A percentile compares a stretch with the other conserved stretches of the same genome.
phyloP scores from a whole-genome alignment of 805 yeast genomes.

The Ogataea populi-albae region DNA sequence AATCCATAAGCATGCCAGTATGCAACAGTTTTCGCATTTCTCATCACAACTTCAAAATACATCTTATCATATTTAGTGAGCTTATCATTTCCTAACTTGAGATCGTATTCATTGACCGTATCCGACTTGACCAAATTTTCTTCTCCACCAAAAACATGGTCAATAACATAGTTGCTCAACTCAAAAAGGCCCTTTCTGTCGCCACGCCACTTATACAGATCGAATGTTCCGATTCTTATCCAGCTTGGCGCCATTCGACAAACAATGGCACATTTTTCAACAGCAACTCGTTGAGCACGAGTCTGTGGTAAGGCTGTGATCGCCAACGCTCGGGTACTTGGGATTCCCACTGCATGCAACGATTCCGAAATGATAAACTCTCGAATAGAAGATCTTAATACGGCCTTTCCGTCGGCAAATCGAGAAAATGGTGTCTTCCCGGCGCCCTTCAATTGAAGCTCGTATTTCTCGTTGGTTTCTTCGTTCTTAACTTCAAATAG shows the following conservation, averaged over 20 bases:
- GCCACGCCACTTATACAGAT: conserved; percentile 70
- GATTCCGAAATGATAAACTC: conserved; percentile 87
- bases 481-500: conserved; percentile 64
- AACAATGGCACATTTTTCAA: conserved; percentile 83
- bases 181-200: conserved; percentile 60
- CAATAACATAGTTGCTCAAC: conserved; percentile 71
- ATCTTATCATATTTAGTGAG: conserved; percentile 65
- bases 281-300: conserved; percentile 65
- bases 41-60: conserved; percentile 64
- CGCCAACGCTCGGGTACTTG: conserved; percentile 80
- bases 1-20: conserved; percentile 91
- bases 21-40: conserved; percentile 78
- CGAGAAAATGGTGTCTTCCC: conserved; percentile 91
- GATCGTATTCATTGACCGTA: conserved; percentile 31
- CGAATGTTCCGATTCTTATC: conserved; percentile 88
- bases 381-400: conserved; percentile 78
- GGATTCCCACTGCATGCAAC: conserved; percentile 75
- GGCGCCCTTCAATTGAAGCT: conserved; percentile 85
- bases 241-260: conserved; percentile 81
- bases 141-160: conserved; percentile 51
- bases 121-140: conserved; percentile 27
- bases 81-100: conserved; percentile 26
- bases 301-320: conserved; percentile 72
- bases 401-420: conserved; percentile 97
- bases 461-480: conserved; percentile 43